Evolutionary conservation across 495 filamentous ascomycete genomes (phyloP), one percentile per base, ranked within the genome.

Genomic region (Physcia stellaris): DNA sequence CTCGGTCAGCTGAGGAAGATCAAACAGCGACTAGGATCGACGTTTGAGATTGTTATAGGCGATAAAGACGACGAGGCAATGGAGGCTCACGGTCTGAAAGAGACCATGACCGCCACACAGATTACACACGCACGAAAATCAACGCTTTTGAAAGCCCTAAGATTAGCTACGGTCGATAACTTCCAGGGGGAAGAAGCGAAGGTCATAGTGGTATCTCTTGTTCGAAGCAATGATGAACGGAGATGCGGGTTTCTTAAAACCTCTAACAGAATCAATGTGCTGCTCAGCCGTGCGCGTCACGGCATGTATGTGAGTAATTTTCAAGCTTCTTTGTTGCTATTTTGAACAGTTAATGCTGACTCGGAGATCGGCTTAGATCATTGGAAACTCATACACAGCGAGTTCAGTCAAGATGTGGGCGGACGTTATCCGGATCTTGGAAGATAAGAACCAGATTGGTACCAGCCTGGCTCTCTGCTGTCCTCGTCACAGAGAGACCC

Each of bases 91-190:
- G 70, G 69, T 0, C 49, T 69, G 21, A 29, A 39, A 16, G 38
- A 34, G 42, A 19, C 38, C 22, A 29, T 20, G 11, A 15, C 22
- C 12, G 21, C 41, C 19, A 48, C 9, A 19, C 20, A 50, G 46
- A 21, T 20, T 35, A 46, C 37, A 28, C 20, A 58, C 37, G 39
- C 59, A 7, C 42, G 53, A 32, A 75, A 73, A 46, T 67, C 60
- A 16, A 70, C 59, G 1, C 58, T 86, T 1, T 45, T 77, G 0
- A 62, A 79, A n/a, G 60, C 63, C 10, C 56, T 92, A 2, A 63
- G 78, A 19, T 52, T 85, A 4, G 80, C 85, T n/a, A 90, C 79
- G 0, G 74, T 92, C n/a, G 84, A 90, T 4, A 85, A 83, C 46
- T 86, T 86, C 42, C 46, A 63, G 45, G 81, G 81, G 3, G 83